Conservation (phyloP, 805 yeast genomes). For the Starmerella floricola region DNA sequence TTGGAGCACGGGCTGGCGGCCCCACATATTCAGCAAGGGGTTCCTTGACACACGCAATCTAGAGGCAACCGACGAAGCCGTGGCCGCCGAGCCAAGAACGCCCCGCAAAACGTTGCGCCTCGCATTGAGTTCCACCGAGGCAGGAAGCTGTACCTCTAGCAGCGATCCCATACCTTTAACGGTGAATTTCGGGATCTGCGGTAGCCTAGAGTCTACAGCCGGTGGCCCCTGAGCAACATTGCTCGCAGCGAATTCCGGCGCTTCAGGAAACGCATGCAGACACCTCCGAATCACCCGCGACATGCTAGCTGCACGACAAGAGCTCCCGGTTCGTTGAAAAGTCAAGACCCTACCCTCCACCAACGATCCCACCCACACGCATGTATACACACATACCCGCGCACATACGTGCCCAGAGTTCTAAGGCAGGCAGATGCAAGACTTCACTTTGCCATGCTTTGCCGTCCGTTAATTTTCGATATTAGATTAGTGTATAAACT, state of each 20-base stretch:
- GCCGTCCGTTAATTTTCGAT: no score
- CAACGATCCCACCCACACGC: neutral
- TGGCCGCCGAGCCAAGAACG: slow-evolving; percentile 15
- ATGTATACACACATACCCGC: no score
- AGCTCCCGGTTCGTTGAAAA: no score
- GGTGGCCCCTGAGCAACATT: slow-evolving; percentile 18
- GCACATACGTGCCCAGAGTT: no score
- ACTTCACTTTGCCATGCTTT: no score
- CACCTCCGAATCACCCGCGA: slow-evolving; percentile 10
- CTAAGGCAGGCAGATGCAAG: no score
- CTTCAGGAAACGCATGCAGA: slow-evolving; percentile 20
- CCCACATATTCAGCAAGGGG: slow-evolving; percentile 15
- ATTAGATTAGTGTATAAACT: no score
- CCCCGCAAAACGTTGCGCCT: slow-evolving; percentile 20
- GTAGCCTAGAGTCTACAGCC: slow-evolving; percentile 18
- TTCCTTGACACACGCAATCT: slow-evolving; percentile 14
- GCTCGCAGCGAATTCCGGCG: slow-evolving; percentile 19
- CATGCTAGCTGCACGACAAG: no score
- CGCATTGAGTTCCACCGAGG: slow-evolving; percentile 19
- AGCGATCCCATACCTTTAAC: slow-evolving; percentile 67
- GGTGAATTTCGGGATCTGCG: slow-evolving; percentile 15
- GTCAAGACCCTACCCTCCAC: neutral
- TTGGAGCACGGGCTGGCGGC: slow-evolving; percentile 21
- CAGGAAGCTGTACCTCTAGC: slow-evolving; percentile 73
- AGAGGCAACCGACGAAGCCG: slow-evolving; percentile 11